Conservation (phyloP, 805 yeast species). For the Metschnikowia corniflorae region DNA sequence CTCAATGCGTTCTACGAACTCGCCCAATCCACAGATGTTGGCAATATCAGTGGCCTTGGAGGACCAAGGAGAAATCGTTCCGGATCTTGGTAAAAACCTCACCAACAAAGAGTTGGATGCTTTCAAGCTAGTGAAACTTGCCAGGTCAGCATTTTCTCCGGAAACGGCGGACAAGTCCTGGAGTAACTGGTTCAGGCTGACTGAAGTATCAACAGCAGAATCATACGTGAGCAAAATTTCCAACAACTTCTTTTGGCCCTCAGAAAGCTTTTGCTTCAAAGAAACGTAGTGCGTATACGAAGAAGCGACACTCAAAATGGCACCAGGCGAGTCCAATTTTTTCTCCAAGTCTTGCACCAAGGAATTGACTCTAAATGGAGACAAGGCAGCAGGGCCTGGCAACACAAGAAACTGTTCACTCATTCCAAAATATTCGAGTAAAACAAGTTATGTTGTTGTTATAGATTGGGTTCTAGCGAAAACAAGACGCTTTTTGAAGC, state of each 20-base stretch:
- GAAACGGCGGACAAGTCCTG: conserved; percentile 26
- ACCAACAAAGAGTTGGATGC: conserved; percentile 46
- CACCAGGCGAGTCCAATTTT: conserved; percentile 56
- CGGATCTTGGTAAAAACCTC: conserved; percentile 84
- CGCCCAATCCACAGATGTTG: conserved; percentile 77
- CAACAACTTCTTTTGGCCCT: conserved; percentile 46
- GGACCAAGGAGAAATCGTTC: conserved; percentile 98
- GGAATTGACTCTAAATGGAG: conserved; percentile 77
- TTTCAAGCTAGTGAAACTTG: conserved; percentile 9
- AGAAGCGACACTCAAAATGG: conserved; percentile 67
- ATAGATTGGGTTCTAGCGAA: too few relatives aligned
- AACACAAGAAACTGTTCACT: conserved; percentile 38
- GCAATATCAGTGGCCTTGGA: conserved; percentile 96
- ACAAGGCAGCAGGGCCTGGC: conserved; percentile 89
- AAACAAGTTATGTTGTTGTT: too few relatives aligned
- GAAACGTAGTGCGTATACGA: conserved; percentile 81
- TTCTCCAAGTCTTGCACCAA: conserved; percentile 70
- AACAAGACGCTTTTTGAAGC: too few relatives aligned
- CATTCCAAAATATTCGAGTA: conserved; percentile 8
- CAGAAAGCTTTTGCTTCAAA: conserved; percentile 39
- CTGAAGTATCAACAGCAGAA: conserved; percentile 52
- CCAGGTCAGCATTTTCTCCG: conserved; percentile 22
- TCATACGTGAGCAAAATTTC: conserved; percentile 72
- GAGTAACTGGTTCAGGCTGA: conserved; percentile 41
- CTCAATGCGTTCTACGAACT: conserved; percentile 77